Conservation (phyloP, 1,284 basidiomycete genomes). For the Boletus smithii region DNA sequence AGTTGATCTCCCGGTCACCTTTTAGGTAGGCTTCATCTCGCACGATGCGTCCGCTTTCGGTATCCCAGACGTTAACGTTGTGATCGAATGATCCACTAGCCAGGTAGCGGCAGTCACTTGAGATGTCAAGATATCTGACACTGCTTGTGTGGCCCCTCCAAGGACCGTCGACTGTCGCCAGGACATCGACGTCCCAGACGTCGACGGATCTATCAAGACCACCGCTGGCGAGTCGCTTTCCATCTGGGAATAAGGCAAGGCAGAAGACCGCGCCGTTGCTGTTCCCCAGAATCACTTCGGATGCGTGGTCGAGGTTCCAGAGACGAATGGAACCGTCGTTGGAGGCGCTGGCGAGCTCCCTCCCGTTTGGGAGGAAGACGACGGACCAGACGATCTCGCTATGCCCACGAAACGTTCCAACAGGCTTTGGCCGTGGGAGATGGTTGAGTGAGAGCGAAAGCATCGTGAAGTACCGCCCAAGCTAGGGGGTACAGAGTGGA, state of each 20-base stretch:
- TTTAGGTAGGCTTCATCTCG: conserved; percentile 23
- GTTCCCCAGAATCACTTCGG: conserved; percentile 27
- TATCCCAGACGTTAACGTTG: conserved; percentile 30
- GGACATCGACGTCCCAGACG: conserved; percentile 28
- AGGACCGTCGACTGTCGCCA: conserved; percentile 17
- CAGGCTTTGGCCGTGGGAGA: conserved; percentile 24
- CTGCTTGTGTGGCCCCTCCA: conserved; percentile 27
- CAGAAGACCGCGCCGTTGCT: conserved; percentile 26
- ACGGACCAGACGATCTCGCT: conserved; percentile 31
- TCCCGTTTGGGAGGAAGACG: conserved; percentile 29
- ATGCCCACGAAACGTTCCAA: conserved; percentile 25
- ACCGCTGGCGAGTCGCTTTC: conserved; percentile 29
- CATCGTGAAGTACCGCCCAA: conserved; percentile 22
- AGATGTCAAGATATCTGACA: conserved; percentile 30
- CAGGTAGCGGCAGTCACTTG: conserved; percentile 30
- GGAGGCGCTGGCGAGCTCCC: conserved; percentile 27
- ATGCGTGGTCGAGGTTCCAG: conserved; percentile 27
- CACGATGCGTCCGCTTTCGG: conserved; percentile 26
- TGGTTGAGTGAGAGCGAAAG: conserved; percentile 34
- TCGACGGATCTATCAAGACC: conserved; percentile 32
- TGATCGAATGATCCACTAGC: conserved; percentile 34
- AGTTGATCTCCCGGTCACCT: conserved; percentile 29
- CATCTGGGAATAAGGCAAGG: conserved; percentile 29
- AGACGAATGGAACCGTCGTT: conserved; percentile 32
- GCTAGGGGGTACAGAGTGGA: conserved; percentile 26